Evolutionary conservation across 192 early-diverging fungal species (phyloP).

Genomic region (Tieghemiomyces parasiticus): DNA sequence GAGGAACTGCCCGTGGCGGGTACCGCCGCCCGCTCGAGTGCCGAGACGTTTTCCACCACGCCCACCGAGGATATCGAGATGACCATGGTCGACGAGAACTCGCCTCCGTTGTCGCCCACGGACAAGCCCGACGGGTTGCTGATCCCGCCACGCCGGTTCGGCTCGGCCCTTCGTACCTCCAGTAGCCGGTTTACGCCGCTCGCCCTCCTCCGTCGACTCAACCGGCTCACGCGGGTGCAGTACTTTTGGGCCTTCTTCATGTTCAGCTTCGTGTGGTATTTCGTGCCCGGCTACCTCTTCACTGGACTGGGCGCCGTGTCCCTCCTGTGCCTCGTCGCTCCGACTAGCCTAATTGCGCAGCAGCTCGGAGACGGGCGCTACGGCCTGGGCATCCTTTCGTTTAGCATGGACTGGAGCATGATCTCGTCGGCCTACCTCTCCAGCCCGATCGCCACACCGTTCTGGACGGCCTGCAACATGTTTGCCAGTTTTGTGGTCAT

Average conservation of each 20-base stretch:
- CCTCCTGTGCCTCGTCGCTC: constrained; percentile 39
- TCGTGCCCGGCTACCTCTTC: constrained; percentile 50
- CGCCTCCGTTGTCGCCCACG: constrained; percentile 7
- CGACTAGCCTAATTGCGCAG: constrained; percentile 24
- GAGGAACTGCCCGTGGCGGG: constrained; percentile 25
- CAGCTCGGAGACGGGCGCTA: constrained; percentile 33
- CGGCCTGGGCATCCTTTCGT: constrained; percentile 53
- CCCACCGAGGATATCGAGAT: constrained; percentile 6
- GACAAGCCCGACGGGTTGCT: too few relatives aligned
- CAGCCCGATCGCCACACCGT: constrained; percentile 61
- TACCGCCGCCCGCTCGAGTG: not conserved
- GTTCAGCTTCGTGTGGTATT: constrained; percentile 33
- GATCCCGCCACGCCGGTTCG: too few relatives aligned
- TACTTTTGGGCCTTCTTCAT: constrained; percentile 32
- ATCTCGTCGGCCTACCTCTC: constrained; percentile 36
- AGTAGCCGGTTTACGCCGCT: not conserved
- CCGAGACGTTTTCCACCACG: not conserved
- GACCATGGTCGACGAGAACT: not conserved
- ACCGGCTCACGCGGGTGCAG: constrained; percentile 30
- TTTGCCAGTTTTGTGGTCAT: constrained; percentile 54
- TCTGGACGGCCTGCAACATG: constrained; percentile 51
- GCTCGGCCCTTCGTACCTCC: not conserved
- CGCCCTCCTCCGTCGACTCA: not conserved
- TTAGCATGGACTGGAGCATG: constrained; percentile 62
- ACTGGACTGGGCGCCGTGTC: constrained; percentile 49